phyloP scores from a whole-genome alignment of 75 land plant genomes.

The Larix kaempferi region DNA sequence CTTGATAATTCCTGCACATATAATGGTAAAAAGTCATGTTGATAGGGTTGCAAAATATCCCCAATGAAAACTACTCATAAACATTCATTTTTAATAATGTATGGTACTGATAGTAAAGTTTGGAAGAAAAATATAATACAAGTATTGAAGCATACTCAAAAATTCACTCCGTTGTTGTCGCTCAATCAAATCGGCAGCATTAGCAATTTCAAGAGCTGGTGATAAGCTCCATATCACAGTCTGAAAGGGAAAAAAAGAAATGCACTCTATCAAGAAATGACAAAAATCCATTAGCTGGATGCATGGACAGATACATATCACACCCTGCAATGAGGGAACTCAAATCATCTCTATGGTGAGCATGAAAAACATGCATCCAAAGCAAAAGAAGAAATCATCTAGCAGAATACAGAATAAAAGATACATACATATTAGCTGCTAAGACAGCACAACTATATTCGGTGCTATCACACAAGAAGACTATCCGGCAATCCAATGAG shows the following conservation, averaged over 20 bases:
- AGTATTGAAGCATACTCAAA: slow-evolving; percentile 38
- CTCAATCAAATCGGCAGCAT: slow-evolving; percentile 92
- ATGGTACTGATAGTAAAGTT: neutral
- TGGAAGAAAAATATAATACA: neutral
- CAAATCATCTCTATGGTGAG: too few relatives aligned
- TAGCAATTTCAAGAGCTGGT: slow-evolving; percentile 33
- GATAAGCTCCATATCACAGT: slow-evolving; percentile 43
- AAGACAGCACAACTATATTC: too few relatives aligned
- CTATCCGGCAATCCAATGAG: too few relatives aligned
- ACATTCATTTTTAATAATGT: neutral
- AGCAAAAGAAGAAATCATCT: too few relatives aligned
- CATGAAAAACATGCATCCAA: too few relatives aligned
- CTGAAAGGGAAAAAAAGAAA: slow-evolving; percentile 16
- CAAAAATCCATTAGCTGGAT: too few relatives aligned
- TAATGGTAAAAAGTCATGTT: neutral
- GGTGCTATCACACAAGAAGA: too few relatives aligned
- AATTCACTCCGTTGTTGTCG: slow-evolving; percentile 73
- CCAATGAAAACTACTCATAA: neutral
- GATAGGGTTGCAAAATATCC: neutral
- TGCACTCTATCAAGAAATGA: too few relatives aligned
- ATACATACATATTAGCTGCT: too few relatives aligned
- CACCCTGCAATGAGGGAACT: too few relatives aligned
- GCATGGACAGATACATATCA: too few relatives aligned
- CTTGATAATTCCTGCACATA: slow-evolving; percentile 54
- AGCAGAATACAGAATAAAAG: too few relatives aligned